Evolutionary conservation across 257 asterid genomes (phyloP).

Genomic region (Solanum pimpinellifolium): DNA sequence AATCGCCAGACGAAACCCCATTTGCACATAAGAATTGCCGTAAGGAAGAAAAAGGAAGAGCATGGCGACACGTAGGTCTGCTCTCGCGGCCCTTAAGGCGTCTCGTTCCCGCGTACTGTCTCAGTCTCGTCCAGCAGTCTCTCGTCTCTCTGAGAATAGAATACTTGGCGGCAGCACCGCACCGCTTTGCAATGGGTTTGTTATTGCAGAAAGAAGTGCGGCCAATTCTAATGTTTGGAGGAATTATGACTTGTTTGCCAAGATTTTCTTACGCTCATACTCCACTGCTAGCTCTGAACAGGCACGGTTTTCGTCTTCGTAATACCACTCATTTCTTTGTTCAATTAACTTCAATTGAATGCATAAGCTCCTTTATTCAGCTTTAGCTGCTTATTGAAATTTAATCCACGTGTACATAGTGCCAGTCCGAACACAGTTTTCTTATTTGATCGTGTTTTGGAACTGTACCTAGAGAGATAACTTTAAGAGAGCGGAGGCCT

Average conservation of each 20-base stretch:
- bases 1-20: not conserved
- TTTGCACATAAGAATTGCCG: not conserved
- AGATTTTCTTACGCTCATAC: conserved; percentile 26
- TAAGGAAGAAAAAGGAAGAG: not conserved
- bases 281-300: conserved; percentile 36
- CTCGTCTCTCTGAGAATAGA: conserved; percentile 11
- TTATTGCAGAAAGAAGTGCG: conserved; percentile 1
- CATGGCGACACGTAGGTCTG: conserved; percentile 17
- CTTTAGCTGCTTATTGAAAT: not conserved
- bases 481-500: not conserved
- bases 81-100: conserved; percentile 26
- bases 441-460: not conserved
- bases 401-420: not conserved
- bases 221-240: conserved; percentile 1
- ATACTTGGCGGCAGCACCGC: conserved; percentile 1
- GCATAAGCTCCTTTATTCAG: not conserved
- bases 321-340: not conserved
- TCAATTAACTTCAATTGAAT: not conserved
- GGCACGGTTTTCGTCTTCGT: conserved; percentile 10
- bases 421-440: not conserved
- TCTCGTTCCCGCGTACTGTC: conserved; percentile 11
- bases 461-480: not conserved
- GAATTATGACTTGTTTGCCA: conserved; percentile 4
- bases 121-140: not conserved
- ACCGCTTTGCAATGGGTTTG: not conserved